Evolutionary conservation across 352 stramenopile genomes (phyloP), one percentile per base, ranked within the genome.

Genomic region (Phytopythium aichiense): DNA sequence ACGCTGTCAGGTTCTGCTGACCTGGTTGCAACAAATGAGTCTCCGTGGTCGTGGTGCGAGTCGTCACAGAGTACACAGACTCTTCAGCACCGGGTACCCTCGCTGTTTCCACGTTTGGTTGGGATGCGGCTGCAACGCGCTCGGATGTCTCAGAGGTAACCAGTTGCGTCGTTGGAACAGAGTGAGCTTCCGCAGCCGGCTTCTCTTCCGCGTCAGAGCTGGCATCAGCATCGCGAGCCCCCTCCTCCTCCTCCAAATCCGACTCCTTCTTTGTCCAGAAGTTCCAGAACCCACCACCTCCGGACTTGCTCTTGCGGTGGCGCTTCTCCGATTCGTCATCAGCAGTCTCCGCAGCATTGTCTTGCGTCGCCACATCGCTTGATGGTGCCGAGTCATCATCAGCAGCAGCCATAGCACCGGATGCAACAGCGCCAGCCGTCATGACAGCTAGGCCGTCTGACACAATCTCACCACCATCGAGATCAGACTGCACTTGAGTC

Each of bases 251-350:
- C 28, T 30, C 28, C 28, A 30, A 30, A 33, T 38, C 38, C 0
- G 35, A 38, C 23, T 37, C 35, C 38, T 48, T 35, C 40, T 65
- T 68, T n/a, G 38, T 33, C n/a, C 64, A 72, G 57, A 72, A 66
- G 18, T 60, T 56, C 66, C 66, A 72, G 66, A 72, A 72, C 13
- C 61, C 66, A 42, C 60, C 56, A 9, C 61, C 46, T 13, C 46
- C 46, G 13, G 46, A 52, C 46, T 52, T 72, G 25, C n/a, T 48
- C 45, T 50, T 54, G 9, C 55, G 52, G 5, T 40, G 66, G 9
- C 33, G 60, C 18, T 51, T 71, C 56, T 71, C 35, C 4, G 45
- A 51, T 0, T 22, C 7, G 15, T 30, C 45, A 9, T 7, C 12
- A 1, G 45, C 9, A 2, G 9, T 7, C 45, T 31, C 30, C 9